Conservation (phyloP, 805 yeast species). For the Candida multigemmis region DNA sequence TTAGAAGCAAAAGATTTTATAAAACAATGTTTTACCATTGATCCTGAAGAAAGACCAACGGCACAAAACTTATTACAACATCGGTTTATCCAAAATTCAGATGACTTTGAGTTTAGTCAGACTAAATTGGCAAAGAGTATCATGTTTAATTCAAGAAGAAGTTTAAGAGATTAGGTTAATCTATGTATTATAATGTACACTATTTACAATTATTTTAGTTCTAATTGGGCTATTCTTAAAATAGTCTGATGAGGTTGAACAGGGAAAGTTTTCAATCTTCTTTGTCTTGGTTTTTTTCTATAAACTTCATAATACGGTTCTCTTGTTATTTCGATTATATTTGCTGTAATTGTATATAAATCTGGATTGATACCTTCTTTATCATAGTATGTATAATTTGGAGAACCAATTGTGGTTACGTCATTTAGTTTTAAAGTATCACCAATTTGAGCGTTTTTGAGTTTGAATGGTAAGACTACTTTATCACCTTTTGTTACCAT, state of each 20-base stretch:
- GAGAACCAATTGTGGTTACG: slow-evolving; percentile 76
- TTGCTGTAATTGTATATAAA: slow-evolving; percentile 57
- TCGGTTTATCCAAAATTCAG: slow-evolving; percentile 36
- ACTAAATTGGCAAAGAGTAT: slow-evolving; percentile 53
- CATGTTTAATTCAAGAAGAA: slow-evolving; percentile 15
- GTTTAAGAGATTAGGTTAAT: not conserved
- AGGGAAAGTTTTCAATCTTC: slow-evolving; percentile 67
- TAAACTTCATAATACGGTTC: slow-evolving; percentile 54
- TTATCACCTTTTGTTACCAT: slow-evolving; percentile 88
- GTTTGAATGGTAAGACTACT: slow-evolving; percentile 66
- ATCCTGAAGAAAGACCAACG: slow-evolving; percentile 85
- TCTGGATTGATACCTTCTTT: slow-evolving; percentile 13
- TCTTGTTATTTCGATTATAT: slow-evolving; percentile 80
- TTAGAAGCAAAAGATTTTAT: slow-evolving; percentile 61
- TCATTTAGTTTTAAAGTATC: slow-evolving; percentile 68
- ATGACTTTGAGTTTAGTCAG: slow-evolving; percentile 38
- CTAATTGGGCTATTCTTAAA: slow-evolving; percentile 65
- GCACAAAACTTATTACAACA: slow-evolving; percentile 56
- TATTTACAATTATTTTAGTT: slow-evolving; percentile 23
- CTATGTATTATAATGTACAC: not conserved
- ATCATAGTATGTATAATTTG: slow-evolving; percentile 48
- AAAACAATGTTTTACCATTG: slow-evolving; percentile 60
- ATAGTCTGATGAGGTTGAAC: slow-evolving; percentile 74
- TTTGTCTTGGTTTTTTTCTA: slow-evolving; percentile 63
- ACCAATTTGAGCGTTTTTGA: slow-evolving; percentile 75